These are phyloP conservation scores for Ziziphus jujuba DNA, from an alignment of 306 rosid species.

Conservation along the genomic window DNA sequence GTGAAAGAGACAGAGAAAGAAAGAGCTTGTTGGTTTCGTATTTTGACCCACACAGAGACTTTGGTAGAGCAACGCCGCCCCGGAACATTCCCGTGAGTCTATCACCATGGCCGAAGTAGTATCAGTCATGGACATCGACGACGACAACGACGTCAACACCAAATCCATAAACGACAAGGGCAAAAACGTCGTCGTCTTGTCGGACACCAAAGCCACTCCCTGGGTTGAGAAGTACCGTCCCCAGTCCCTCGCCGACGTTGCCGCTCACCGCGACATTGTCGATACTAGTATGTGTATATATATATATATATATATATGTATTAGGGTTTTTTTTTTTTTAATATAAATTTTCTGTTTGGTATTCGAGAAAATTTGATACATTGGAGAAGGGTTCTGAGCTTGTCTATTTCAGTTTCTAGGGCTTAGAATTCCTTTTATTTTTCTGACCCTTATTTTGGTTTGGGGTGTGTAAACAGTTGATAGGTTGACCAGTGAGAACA, in stretches of 20 bases:
- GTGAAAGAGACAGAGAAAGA: too few relatives aligned
- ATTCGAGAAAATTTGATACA: neutral
- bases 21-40: too few relatives aligned
- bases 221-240: slow-evolving; percentile 99
- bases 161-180: slow-evolving; percentile 42
- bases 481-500: slow-evolving; percentile 80
- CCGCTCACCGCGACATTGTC: slow-evolving; percentile 97
- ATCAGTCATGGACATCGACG: slow-evolving; percentile 67
- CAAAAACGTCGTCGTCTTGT: slow-evolving; percentile 33
- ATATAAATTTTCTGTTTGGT: slow-evolving; percentile 19
- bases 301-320: too few relatives aligned
- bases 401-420: too few relatives aligned
- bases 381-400: too few relatives aligned
- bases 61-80: neutral
- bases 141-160: slow-evolving; percentile 17
- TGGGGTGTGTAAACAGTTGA: slow-evolving; percentile 54
- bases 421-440: too few relatives aligned
- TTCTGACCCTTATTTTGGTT: neutral
- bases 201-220: slow-evolving; percentile 49
- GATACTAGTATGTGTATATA: slow-evolving; percentile 97
- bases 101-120: slow-evolving; percentile 45
- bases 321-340: slow-evolving; percentile 39
- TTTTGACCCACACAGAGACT: neutral
- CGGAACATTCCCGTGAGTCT: neutral
- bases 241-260: slow-evolving; percentile 85